Evolutionary conservation across 192 early-diverging fungal genomes (phyloP).

Genomic region (Piromyces sp.): DNA sequence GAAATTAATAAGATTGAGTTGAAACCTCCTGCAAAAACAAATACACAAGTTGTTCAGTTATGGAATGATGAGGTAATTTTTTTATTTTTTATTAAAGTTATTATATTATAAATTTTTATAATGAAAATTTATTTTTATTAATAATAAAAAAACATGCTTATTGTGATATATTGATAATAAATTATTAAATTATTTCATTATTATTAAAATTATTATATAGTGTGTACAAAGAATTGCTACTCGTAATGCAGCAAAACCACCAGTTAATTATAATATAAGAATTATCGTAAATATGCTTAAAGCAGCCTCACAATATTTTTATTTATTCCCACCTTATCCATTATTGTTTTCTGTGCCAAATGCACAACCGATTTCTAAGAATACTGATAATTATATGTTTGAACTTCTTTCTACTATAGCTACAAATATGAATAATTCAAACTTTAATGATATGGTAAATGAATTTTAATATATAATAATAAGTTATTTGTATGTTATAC

Average conservation of each 20-base stretch:
- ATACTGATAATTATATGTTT: not conserved
- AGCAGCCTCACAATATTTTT: not conserved
- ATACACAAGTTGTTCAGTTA: not conserved
- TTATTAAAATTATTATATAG: not conserved
- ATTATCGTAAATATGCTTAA: not conserved
- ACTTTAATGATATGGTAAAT: not conserved
- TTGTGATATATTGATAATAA: too few species aligned
- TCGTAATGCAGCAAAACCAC: not conserved
- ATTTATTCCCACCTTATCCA: not conserved
- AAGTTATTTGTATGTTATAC: too few species aligned
- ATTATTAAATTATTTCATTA: too few species aligned
- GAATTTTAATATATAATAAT: too few species aligned
- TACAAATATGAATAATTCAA: not conserved
- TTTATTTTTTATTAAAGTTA: not conserved
- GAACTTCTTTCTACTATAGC: not conserved
- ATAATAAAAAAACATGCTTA: too few species aligned
- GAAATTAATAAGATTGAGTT: not conserved
- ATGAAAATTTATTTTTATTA: not conserved
- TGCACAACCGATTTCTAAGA: not conserved
- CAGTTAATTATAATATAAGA: not conserved
- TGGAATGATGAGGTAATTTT: not conserved
- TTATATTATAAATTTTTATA: not conserved
- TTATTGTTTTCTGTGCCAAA: not conserved
- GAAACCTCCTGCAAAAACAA: not conserved
- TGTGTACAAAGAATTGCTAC: not conserved